Evolutionary conservation across 2,329 filamentous ascomycete species (phyloP).

Genomic region (Penicillium concentricum): DNA sequence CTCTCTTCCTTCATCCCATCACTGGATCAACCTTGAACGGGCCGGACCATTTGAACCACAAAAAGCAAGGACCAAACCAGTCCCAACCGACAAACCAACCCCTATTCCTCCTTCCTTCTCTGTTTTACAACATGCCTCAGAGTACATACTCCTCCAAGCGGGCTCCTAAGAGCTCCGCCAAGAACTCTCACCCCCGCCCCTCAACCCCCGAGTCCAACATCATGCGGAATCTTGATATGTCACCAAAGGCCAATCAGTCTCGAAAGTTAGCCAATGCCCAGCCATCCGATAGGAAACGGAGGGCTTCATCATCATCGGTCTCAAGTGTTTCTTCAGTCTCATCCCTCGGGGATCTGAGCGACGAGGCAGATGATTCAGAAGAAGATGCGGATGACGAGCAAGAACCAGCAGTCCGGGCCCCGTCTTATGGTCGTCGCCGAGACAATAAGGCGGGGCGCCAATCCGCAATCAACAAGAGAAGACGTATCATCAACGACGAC

Average conservation of each 20-base stretch:
- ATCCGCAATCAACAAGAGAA: constrained; percentile 32
- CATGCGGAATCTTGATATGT: constrained; percentile 23
- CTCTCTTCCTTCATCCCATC: neutral
- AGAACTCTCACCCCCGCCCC: constrained; percentile 22
- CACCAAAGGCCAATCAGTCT: constrained; percentile 23
- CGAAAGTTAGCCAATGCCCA: constrained; percentile 28
- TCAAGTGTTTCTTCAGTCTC: constrained; percentile 41
- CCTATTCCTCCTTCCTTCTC: neutral
- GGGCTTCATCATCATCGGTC: constrained; percentile 36
- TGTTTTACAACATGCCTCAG: constrained; percentile 23
- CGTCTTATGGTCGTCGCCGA: constrained; percentile 42
- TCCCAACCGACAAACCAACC: neutral
- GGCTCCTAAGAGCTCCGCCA: constrained; percentile 26
- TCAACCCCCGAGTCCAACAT: constrained; percentile 25
- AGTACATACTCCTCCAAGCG: constrained; percentile 29
- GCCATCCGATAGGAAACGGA: constrained; percentile 33
- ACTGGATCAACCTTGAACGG: neutral
- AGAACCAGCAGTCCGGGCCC: constrained; percentile 42
- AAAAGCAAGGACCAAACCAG: constrained; percentile 3
- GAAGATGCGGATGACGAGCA: constrained; percentile 46
- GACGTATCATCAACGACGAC: constrained; percentile 36
- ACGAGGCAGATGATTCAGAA: constrained; percentile 39
- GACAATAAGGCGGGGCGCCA: constrained; percentile 44
- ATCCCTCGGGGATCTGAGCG: constrained; percentile 36
- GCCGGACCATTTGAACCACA: neutral